Percentiles rank a stretch among this genome's conserved stretches.
phyloP scores from a whole-genome alignment of 2,329 filamentous ascomycete species.

The Claviceps digitariae region DNA sequence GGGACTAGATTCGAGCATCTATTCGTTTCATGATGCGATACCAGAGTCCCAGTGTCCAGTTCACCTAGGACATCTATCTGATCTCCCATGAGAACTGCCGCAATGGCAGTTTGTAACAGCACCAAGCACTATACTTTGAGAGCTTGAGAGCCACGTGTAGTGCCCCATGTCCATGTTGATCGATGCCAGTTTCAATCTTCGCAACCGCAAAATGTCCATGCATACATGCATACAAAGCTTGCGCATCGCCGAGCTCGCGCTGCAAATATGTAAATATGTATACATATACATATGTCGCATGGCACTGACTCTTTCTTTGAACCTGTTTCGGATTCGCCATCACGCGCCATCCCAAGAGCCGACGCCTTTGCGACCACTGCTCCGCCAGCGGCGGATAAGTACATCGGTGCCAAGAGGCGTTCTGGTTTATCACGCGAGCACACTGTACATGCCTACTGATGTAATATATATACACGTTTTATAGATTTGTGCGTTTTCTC shows the following conservation, averaged over 20 bases:
- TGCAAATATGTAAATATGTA: neutral
- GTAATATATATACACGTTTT: neutral
- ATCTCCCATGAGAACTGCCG: neutral
- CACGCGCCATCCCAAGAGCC: neutral
- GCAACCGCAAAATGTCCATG: no score
- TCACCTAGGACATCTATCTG: neutral
- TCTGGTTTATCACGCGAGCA: neutral
- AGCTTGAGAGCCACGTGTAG: neutral
- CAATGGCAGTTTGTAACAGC: neutral
- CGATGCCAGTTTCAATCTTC: no score
- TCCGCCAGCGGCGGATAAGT: neutral
- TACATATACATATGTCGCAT: neutral
- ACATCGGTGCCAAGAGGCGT: neutral
- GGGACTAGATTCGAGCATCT: neutral
- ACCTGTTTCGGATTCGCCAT: neutral
- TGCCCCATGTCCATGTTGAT: neutral
- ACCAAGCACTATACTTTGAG: neutral
- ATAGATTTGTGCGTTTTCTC: neutral
- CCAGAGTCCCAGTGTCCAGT: neutral
- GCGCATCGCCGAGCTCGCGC: neutral
- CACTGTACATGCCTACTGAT: no score
- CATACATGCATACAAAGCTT: neutral
- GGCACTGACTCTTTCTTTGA: neutral
- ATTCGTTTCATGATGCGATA: neutral
- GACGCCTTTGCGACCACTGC: neutral